Conservation (phyloP, 1,284 basidiomycete genomes). For the Gastroboletus turbinatus region DNA sequence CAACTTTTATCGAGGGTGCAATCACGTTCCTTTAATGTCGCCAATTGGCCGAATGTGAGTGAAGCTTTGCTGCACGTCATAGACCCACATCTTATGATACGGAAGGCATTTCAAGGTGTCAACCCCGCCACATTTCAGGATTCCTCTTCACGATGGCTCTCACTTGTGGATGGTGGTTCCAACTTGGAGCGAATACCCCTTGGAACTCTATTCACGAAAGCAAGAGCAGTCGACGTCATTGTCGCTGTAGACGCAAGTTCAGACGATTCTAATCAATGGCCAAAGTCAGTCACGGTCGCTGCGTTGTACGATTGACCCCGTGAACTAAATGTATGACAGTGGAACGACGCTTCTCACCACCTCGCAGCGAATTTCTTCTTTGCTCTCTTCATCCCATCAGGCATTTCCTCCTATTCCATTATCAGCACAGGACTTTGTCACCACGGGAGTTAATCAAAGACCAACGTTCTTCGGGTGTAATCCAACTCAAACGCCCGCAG, state of each 20-base stretch:
- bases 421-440: slow-evolving; percentile 52
- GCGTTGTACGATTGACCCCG: not conserved
- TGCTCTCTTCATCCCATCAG: slow-evolving; percentile 56
- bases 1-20: slow-evolving; percentile 47
- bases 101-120: slow-evolving; percentile 52
- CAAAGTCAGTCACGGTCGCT: slow-evolving; percentile 51
- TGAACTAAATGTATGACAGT: slow-evolving; percentile 33
- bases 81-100: not conserved
- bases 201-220: slow-evolving; percentile 61
- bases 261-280: slow-evolving; percentile 61
- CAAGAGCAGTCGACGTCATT: slow-evolving; percentile 63
- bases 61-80: not conserved
- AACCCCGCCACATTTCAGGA: slow-evolving; percentile 47
- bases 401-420: slow-evolving; percentile 63
- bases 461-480: slow-evolving; percentile 80
- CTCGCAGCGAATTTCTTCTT: slow-evolving; percentile 41
- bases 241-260: slow-evolving; percentile 68
- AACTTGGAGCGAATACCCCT: slow-evolving; percentile 67
- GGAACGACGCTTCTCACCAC: slow-evolving; percentile 48
- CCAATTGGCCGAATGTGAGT: slow-evolving; percentile 63
- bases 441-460: slow-evolving; percentile 63
- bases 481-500: slow-evolving; percentile 46
- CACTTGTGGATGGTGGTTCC: slow-evolving; percentile 60
- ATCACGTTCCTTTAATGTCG: slow-evolving; percentile 57
- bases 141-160: slow-evolving; percentile 48